Evolutionary conservation across 2,329 filamentous ascomycete species (phyloP).

Genomic region (Falciphora oryzae): DNA sequence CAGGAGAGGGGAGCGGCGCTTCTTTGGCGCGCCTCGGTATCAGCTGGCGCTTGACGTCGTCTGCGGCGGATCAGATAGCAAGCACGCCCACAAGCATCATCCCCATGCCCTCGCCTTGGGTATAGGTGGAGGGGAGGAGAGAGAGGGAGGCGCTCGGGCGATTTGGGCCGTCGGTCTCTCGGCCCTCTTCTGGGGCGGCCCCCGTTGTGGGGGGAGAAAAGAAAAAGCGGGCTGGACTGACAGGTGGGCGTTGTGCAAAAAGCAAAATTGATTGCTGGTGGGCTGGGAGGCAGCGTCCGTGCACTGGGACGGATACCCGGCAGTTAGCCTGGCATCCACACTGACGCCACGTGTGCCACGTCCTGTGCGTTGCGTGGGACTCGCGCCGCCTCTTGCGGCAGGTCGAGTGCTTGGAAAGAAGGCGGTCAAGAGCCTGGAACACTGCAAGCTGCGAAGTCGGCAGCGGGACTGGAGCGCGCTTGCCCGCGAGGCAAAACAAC

Average conservation of each 20-base stretch:
- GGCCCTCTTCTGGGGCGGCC: too few relatives aligned
- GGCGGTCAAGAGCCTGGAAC: not conserved
- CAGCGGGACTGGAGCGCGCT: not conserved
- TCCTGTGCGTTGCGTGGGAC: not conserved
- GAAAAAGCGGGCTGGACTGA: not conserved
- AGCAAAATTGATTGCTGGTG: conserved; percentile 1
- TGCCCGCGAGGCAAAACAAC: not conserved
- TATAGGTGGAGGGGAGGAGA: too few relatives aligned
- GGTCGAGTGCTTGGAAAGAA: not conserved
- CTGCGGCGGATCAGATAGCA: not conserved
- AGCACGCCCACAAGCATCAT: too few relatives aligned
- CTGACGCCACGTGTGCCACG: not conserved
- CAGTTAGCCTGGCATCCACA: not conserved
- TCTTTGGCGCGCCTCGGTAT: not conserved
- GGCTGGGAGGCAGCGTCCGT: not conserved
- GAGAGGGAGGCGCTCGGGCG: too few relatives aligned
- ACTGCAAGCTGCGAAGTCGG: too few relatives aligned
- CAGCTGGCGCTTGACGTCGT: not conserved
- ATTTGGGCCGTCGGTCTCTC: not conserved
- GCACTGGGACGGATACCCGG: not conserved
- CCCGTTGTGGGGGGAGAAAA: not conserved
- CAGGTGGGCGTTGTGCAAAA: not conserved
- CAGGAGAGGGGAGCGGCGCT: not conserved
- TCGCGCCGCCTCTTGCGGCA: not conserved
- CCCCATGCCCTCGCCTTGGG: too few relatives aligned